Evolutionary conservation across 78 protist genomes (phyloP), one percentile per base, ranked within the genome.

Genomic region (Ministeria vibrans): DNA sequence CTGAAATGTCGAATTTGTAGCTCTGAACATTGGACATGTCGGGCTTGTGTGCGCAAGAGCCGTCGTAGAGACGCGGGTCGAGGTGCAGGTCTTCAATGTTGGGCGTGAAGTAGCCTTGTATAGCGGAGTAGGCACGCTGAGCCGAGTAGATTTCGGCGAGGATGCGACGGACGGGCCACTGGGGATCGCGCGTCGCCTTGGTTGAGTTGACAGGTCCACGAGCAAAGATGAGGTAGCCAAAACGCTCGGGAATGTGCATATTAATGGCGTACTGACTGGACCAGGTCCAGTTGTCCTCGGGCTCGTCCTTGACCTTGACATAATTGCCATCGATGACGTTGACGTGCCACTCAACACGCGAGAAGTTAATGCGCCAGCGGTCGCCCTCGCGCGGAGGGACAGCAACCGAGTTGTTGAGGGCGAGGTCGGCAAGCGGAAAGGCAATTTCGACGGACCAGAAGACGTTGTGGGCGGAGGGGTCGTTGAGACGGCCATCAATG

Each of bases 371-470:
- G 59, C 59, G 59, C 59, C 59, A 51, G 13, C 59, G 59, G 18
- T 51, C 59, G 59, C 59, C 59, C 30, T 51, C 30, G 18, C 13
- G 59, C 59, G 59, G 59, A 51, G 59, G 59, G 59, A 51, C 59
- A 51, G 13, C 18, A 22, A 25, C 1, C 32, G 0, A 49, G 15
- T 41, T 53, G 71, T 69, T 70, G 68, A 25, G 30, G 36, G 11
- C 51, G n/a, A 70, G 53, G 23, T 32, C 34, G n/a, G 18, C 15
- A 34, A 83, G 23, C 4, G 86, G 86, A 11, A 83, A 73, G 22
- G 83, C 83, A 15, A 83, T 3, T 36, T 83, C 82, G 44, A 74
- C 86, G 9, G 51, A 9, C 86, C 80, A 83, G 64, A 36, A 0
- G 20, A 28, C 18, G 77, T 82, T 36, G 39, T 1, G 45, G 25